These are phyloP conservation scores for Geotrichum candidum DNA, from an alignment of 1,139 yeast genomes.

Conservation along the genomic window DNA sequence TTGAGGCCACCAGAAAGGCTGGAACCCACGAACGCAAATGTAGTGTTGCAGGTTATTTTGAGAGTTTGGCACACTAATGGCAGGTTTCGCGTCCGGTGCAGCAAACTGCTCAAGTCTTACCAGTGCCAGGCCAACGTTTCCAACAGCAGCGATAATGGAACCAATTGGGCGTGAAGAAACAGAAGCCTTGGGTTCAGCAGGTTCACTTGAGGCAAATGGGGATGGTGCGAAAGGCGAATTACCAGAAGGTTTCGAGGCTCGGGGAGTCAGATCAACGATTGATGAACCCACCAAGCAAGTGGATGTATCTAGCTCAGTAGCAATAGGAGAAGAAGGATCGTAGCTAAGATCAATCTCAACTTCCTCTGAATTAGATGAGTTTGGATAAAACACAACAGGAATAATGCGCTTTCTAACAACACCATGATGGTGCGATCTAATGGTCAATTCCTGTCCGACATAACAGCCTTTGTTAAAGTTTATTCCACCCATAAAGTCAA, in stretches of 20 bases:
- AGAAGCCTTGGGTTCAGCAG: constrained; percentile 10
- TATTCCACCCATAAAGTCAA: constrained; percentile 78
- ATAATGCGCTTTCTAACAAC: constrained; percentile 73
- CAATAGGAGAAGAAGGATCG: constrained; percentile 19
- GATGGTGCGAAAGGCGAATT: constrained; percentile 20
- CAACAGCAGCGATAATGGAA: constrained; percentile 49
- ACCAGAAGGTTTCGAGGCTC: constrained; percentile 5
- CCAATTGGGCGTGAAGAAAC: constrained; percentile 38
- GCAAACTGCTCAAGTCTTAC: constrained; percentile 46
- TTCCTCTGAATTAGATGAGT: constrained; percentile 23
- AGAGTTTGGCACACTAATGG: constrained; percentile 28
- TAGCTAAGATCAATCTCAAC: constrained; percentile 26
- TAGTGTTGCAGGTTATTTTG: constrained; percentile 24
- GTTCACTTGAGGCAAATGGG: constrained; percentile 31
- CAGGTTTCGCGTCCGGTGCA: constrained; percentile 32
- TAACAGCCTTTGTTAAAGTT: constrained; percentile 91
- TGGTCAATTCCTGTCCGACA: constrained; percentile 91
- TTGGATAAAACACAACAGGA: constrained; percentile 53
- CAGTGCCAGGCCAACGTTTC: constrained; percentile 62
- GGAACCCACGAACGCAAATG: constrained; percentile 44
- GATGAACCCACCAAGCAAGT: constrained; percentile 12
- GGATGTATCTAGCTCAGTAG: constrained; percentile 14
- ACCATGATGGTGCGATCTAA: constrained; percentile 80
- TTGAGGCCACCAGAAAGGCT: constrained; percentile 66
- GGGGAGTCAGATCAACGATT: constrained; percentile 14